A percentile compares a stretch with the other conserved stretches of the same genome.
Conservation (phyloP, 2,329 filamentous ascomycete genomes). For the Lecanosticta acicola region DNA sequence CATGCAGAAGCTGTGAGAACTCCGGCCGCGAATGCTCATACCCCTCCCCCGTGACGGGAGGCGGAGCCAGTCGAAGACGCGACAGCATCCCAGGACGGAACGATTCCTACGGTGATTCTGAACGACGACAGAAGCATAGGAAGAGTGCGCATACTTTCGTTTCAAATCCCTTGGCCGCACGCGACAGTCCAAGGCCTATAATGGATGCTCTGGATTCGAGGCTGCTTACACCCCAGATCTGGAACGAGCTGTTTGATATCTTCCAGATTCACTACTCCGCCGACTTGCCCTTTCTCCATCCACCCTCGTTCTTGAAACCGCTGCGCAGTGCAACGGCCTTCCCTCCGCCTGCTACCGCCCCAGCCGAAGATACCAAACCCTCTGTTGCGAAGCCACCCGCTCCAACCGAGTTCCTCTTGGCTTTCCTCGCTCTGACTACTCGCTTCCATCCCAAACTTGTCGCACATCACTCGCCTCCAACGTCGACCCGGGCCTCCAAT, state of each 20-base stretch:
- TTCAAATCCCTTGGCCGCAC: constrained; percentile 33
- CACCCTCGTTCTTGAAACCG: constrained; percentile 55
- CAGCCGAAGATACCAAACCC: background rate
- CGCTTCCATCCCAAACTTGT: constrained; percentile 59
- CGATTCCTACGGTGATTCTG: constrained; percentile 22
- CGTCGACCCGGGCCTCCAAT: constrained; percentile 41
- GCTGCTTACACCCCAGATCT: constrained; percentile 59
- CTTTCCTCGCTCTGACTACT: constrained; percentile 59
- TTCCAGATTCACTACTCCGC: constrained; percentile 67
- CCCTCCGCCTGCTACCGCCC: constrained; percentile 14
- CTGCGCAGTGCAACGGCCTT: constrained; percentile 32
- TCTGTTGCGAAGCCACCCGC: constrained; percentile 40
- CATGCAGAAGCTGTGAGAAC: constrained; percentile 69
- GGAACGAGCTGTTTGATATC: constrained; percentile 64
- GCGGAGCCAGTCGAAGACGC: constrained; percentile 26
- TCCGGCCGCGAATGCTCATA: constrained; percentile 68
- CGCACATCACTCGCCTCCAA: constrained; percentile 50
- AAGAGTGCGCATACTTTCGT: constrained; percentile 35
- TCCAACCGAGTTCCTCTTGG: constrained; percentile 55
- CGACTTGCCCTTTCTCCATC: constrained; percentile 66
- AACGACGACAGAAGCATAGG: constrained; percentile 32
- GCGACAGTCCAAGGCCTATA: constrained; percentile 38
- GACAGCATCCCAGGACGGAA: constrained; percentile 19
- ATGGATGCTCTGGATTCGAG: constrained; percentile 58
- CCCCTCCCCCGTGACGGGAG: constrained; percentile 47